A percentile compares a stretch with the other conserved stretches of the same genome.
phyloP scores from a whole-genome alignment of 1,284 basidiomycete genomes.

The Trametes sp. region DNA sequence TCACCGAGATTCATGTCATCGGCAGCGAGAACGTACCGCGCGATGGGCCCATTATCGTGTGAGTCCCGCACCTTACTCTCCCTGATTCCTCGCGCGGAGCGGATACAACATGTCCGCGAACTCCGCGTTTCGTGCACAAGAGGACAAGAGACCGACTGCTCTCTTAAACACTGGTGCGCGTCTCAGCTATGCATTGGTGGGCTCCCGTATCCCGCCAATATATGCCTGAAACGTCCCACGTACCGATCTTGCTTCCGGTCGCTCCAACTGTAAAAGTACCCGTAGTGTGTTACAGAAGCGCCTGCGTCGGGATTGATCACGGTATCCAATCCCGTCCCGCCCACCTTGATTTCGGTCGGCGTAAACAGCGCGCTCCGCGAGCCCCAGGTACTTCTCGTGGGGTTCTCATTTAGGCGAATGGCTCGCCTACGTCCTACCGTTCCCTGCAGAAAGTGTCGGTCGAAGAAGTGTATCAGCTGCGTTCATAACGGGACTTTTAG shows the following conservation, averaged over 20 bases:
- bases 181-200: not conserved
- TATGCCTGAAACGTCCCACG: not conserved
- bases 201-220: not conserved
- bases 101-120: not conserved
- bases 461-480: constrained; percentile 1
- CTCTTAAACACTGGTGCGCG: not conserved
- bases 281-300: not conserved
- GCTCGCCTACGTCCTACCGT: constrained; percentile 2
- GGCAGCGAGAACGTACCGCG: constrained; percentile 86
- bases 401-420: not conserved
- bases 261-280: not conserved
- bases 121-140: not conserved
- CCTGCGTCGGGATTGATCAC: not conserved
- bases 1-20: constrained; percentile 84
- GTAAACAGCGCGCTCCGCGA: not conserved
- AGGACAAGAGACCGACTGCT: not conserved
- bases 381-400: constrained; percentile 3
- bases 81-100: not conserved
- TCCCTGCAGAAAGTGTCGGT: not conserved
- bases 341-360: not conserved
- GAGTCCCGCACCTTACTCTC: constrained; percentile 43
- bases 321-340: not conserved
- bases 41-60: constrained; percentile 90
- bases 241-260: not conserved
- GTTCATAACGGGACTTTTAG: constrained; percentile 14